phyloP scores from a whole-genome alignment of 768 basidiomycete species.

The Gymnopilus junonius region DNA sequence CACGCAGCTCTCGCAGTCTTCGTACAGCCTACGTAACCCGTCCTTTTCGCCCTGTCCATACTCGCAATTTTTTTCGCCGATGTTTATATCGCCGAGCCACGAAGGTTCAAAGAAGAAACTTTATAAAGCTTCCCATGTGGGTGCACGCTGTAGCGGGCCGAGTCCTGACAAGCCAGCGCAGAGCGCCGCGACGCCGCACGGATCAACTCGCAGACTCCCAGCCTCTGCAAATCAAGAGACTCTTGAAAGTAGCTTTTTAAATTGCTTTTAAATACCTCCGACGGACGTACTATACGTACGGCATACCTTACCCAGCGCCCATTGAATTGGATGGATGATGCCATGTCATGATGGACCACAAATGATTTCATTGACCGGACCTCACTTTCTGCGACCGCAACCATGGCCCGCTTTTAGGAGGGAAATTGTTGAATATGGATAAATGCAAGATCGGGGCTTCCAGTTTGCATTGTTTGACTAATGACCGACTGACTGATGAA shows the following conservation, averaged over 20 bases:
- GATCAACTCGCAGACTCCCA: neutral
- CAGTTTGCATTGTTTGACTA: neutral
- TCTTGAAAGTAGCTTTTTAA: neutral
- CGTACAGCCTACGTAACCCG: neutral
- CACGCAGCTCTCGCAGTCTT: neutral
- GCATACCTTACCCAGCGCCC: neutral
- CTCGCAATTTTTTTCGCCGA: neutral
- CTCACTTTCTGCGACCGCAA: neutral
- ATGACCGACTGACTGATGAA: neutral
- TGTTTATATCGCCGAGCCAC: neutral
- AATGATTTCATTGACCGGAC: neutral
- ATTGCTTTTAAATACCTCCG: neutral
- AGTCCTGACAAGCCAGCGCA: neutral
- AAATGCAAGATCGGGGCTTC: neutral
- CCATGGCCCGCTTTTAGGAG: neutral
- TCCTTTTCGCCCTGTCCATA: neutral
- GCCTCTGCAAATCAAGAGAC: too few species aligned
- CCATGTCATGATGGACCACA: neutral
- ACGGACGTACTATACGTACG: neutral
- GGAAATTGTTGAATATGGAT: neutral
- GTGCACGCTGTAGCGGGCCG: neutral
- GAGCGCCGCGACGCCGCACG: neutral
- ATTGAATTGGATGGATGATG: neutral
- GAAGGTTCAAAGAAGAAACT: neutral
- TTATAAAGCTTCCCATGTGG: neutral